Conservation (phyloP, 1,284 basidiomycete genomes). For the Neotropicomus parvogracilis region DNA sequence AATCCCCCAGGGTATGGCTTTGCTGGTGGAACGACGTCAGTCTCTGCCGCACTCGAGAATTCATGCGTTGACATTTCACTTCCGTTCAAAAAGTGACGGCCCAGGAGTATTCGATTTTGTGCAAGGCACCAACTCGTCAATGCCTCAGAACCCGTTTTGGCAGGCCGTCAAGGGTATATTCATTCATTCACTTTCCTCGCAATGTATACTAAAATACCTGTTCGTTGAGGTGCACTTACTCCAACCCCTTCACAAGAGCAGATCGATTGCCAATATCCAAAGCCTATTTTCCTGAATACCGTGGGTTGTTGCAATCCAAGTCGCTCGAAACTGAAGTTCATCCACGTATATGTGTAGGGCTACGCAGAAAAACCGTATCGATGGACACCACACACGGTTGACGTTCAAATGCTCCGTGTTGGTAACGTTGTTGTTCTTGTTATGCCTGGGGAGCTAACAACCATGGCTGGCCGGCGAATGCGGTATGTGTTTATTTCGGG, state of each 20-base stretch:
- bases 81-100: constrained; percentile 51
- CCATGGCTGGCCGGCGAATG: constrained; percentile 58
- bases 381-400: constrained; percentile 75
- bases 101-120: constrained; percentile 80
- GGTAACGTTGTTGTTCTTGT: constrained; percentile 77
- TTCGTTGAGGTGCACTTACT: constrained; percentile 42
- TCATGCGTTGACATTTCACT: not conserved
- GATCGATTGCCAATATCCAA: constrained; percentile 72
- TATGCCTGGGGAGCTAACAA: constrained; percentile 68
- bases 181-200: not conserved
- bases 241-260: constrained; percentile 59
- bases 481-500: constrained; percentile 35
- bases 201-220: not conserved
- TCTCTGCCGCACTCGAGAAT: not conserved
- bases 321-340: not conserved
- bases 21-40: constrained; percentile 77
- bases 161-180: constrained; percentile 65
- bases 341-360: constrained; percentile 42
- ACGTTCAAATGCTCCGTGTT: constrained; percentile 77
- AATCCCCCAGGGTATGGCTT: constrained; percentile 56
- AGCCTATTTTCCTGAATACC: constrained; percentile 74
- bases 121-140: constrained; percentile 69
- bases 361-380: constrained; percentile 66
- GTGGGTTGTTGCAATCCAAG: constrained; percentile 5
- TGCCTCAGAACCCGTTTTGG: constrained; percentile 76